phyloP scores from a whole-genome alignment of 371 early-diverging fungal genomes.

The Mucor mucedo region DNA sequence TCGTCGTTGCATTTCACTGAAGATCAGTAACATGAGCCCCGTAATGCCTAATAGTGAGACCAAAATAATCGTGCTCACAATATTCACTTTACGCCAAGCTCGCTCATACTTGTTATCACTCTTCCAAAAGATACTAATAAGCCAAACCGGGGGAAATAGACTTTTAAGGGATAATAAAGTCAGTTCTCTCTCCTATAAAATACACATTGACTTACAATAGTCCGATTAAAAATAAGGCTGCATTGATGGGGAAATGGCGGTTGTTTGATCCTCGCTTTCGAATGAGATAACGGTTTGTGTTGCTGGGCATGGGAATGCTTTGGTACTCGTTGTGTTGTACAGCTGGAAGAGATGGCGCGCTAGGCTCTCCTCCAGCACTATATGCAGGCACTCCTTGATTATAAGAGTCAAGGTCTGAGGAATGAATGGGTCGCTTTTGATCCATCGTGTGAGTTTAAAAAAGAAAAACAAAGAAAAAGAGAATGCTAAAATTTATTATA shows the following conservation, averaged over 20 bases:
- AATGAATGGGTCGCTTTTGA: not conserved
- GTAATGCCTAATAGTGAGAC: not conserved
- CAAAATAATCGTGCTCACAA: constrained; percentile 7
- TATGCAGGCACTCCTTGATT: not conserved
- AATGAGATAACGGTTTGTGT: constrained; percentile 7
- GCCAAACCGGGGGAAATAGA: constrained; percentile 30
- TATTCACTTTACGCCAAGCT: constrained; percentile 27
- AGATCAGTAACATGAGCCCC: not conserved
- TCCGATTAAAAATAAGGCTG: constrained; percentile 21
- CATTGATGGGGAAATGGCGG: constrained; percentile 18
- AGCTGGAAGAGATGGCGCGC: not conserved
- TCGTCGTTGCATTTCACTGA: not conserved
- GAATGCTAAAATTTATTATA: not conserved
- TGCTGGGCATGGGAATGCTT: not conserved
- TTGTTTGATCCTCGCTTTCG: not conserved
- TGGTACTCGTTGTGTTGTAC: not conserved
- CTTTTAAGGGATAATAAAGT: not conserved
- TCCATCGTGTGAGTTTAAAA: not conserved
- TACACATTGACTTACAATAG: constrained; percentile 17
- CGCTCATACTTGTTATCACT: constrained; percentile 21
- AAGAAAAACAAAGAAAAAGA: not conserved
- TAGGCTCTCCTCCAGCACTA: too few relatives aligned
- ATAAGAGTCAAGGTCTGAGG: not conserved
- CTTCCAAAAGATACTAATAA: constrained; percentile 21
- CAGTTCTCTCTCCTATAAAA: not conserved